phyloP scores from a whole-genome alignment of 2,329 filamentous ascomycete species.

The Acrocalymma vagum region DNA sequence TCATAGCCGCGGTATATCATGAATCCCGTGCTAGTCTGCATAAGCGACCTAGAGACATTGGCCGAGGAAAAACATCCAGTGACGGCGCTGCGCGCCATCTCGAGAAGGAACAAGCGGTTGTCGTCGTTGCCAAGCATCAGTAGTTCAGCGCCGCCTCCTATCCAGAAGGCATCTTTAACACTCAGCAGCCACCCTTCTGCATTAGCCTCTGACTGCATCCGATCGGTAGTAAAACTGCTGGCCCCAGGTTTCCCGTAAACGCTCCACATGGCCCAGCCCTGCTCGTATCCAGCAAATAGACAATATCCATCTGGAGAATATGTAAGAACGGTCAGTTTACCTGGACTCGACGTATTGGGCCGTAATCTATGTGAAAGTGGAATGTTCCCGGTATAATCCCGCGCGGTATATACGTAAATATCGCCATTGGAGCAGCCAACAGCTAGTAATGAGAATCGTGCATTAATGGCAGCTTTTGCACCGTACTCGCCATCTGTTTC shows the following conservation, averaged over 20 bases:
- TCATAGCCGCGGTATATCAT: slow-evolving; percentile 96
- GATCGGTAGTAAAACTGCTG: slow-evolving; percentile 80
- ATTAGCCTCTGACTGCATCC: slow-evolving; percentile 69
- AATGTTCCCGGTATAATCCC: slow-evolving; percentile 93
- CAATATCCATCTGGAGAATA: slow-evolving; percentile 98
- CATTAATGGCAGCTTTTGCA: slow-evolving; percentile 84
- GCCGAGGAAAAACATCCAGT: slow-evolving; percentile 90
- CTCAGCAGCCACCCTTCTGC: slow-evolving; percentile 86
- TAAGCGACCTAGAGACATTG: slow-evolving; percentile 86
- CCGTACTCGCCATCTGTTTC: slow-evolving; percentile 68
- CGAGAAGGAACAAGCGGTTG: slow-evolving; percentile 83
- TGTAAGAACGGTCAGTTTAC: slow-evolving; percentile 74
- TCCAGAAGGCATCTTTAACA: slow-evolving; percentile 81
- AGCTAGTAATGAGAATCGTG: slow-evolving; percentile 91
- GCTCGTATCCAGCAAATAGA: slow-evolving; percentile 90
- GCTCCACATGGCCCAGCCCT: slow-evolving; percentile 96
- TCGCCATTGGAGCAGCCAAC: slow-evolving; percentile 82
- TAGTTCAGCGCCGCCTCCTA: slow-evolving; percentile 86
- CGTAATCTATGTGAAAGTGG: slow-evolving; percentile 82
- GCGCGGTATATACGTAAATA: slow-evolving; percentile 88
- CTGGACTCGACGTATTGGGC: slow-evolving; percentile 75
- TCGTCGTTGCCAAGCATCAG: slow-evolving; percentile 76
- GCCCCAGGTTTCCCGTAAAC: slow-evolving; percentile 93
- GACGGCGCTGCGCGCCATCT: slow-evolving; percentile 94
- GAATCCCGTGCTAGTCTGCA: slow-evolving; percentile 87